Conservation (phyloP, 129 eudicot genomes). For the Ambrosia trifida region DNA sequence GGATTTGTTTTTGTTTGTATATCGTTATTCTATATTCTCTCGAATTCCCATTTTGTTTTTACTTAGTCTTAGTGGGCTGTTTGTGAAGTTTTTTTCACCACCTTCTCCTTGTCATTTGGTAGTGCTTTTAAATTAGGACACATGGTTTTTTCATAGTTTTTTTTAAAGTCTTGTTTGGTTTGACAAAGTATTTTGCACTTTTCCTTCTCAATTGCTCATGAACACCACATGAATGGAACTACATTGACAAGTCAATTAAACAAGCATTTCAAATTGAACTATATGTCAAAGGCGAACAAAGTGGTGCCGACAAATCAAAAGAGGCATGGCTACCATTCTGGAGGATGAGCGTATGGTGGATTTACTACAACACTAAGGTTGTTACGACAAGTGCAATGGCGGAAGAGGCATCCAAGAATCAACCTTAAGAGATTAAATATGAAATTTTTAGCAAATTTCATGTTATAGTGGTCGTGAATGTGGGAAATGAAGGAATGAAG, state of each 20-base stretch:
- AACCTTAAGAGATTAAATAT: neutral
- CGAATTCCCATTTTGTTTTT: neutral
- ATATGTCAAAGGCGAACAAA: neutral
- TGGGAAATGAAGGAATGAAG: neutral
- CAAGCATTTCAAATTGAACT: constrained; percentile 1
- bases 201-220: neutral
- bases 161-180: neutral
- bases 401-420: no score
- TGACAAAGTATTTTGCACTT: neutral
- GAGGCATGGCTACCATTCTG: neutral
- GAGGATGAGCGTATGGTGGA: neutral
- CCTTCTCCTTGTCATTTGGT: neutral
- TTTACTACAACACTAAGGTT: neutral
- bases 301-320: neutral
- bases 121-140: neutral
- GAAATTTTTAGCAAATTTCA: no score
- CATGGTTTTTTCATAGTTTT: neutral
- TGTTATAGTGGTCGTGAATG: neutral
- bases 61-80: neutral
- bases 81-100: neutral
- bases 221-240: neutral
- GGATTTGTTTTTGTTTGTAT: no score
- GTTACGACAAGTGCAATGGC: neutral
- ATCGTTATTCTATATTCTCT: no score
- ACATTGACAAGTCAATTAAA: neutral